These are phyloP conservation scores for Suillus luteus DNA, from an alignment of 768 basidiomycete species.

Conservation along the genomic window DNA sequence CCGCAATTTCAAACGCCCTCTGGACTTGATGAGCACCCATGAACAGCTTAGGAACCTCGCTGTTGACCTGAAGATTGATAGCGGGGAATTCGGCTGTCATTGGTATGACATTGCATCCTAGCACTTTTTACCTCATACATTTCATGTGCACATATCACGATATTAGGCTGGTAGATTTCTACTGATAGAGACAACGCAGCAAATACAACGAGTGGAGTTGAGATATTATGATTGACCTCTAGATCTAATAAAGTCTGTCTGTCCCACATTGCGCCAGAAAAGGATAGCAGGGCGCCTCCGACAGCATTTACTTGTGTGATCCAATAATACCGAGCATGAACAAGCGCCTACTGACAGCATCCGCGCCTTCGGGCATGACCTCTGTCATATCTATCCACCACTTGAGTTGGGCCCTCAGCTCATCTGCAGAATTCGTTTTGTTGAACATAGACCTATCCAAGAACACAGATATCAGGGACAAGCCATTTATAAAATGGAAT, in stretches of 20 bases:
- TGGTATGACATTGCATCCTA: not conserved
- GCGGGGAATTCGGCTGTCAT: not conserved
- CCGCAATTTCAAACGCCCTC: not conserved
- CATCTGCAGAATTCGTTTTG: slow-evolving; percentile 40
- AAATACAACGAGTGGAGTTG: slow-evolving; percentile 8
- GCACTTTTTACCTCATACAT: not conserved
- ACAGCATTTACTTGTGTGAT: slow-evolving; percentile 24
- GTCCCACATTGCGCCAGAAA: not conserved
- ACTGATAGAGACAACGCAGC: not conserved
- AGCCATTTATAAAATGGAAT: not conserved
- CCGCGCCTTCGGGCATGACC: slow-evolving; percentile 35
- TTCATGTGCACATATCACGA: not conserved
- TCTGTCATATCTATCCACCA: slow-evolving; percentile 66
- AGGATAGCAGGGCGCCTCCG: too few relatives aligned
- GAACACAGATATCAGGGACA: slow-evolving; percentile 5
- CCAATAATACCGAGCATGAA: slow-evolving; percentile 46
- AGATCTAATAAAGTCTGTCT: slow-evolving; percentile 5
- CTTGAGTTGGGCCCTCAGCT: slow-evolving; percentile 50
- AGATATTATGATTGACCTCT: slow-evolving; percentile 6
- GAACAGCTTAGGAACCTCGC: not conserved
- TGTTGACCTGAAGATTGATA: not conserved
- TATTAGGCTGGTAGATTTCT: slow-evolving; percentile 1
- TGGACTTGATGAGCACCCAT: not conserved
- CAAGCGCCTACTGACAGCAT: slow-evolving; percentile 50
- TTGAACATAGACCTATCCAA: slow-evolving; percentile 34